Percentiles rank a stretch among this genome's conserved stretches.
Evolutionary conservation across 768 basidiomycete genomes (phyloP).

Genomic region (Basidioascus undulatus): DNA sequence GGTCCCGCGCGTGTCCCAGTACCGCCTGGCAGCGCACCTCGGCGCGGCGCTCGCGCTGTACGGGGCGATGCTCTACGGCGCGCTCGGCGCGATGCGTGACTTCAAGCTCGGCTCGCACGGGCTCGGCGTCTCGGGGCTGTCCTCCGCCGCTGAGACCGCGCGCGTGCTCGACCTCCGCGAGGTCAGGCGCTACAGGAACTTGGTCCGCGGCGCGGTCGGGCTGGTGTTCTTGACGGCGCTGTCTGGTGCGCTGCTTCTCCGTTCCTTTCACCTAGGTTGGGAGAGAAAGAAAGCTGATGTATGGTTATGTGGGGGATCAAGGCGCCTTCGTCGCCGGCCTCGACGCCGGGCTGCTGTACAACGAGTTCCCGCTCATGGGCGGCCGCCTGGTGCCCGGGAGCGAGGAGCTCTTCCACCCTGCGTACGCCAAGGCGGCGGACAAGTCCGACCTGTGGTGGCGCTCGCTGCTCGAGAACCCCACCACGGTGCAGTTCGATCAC

Average conservation of each 20-base stretch:
- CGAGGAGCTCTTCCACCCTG: slow-evolving; percentile 52
- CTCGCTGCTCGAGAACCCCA: slow-evolving; percentile 90
- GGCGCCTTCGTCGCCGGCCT: slow-evolving; percentile 96
- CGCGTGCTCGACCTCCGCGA: slow-evolving; percentile 30
- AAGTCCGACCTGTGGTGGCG: slow-evolving; percentile 75
- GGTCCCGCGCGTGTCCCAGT: slow-evolving; percentile 87
- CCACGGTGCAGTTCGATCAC: slow-evolving; percentile 92
- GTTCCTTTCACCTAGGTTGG: not conserved
- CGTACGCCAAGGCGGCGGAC: slow-evolving; percentile 46
- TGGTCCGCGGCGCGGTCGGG: slow-evolving; percentile 37
- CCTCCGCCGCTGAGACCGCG: slow-evolving; percentile 20
- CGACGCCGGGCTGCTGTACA: slow-evolving; percentile 90
- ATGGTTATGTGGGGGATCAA: slow-evolving; percentile 16
- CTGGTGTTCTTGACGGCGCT: slow-evolving; percentile 78
- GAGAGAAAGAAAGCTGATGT: not conserved
- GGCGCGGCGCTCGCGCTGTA: slow-evolving; percentile 81
- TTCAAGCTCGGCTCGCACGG: slow-evolving; percentile 33
- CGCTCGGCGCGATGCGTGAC: slow-evolving; percentile 49
- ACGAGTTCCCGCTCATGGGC: slow-evolving; percentile 95
- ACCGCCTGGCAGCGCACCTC: slow-evolving; percentile 81
- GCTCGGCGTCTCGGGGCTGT: slow-evolving; percentile 3
- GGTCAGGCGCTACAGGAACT: slow-evolving; percentile 33
- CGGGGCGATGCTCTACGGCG: slow-evolving; percentile 68
- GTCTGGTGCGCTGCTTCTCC: slow-evolving; percentile 36
- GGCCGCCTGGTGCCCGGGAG: slow-evolving; percentile 55